Conservation (phyloP, 768 basidiomycete genomes). For the Lentinula raphanica region DNA sequence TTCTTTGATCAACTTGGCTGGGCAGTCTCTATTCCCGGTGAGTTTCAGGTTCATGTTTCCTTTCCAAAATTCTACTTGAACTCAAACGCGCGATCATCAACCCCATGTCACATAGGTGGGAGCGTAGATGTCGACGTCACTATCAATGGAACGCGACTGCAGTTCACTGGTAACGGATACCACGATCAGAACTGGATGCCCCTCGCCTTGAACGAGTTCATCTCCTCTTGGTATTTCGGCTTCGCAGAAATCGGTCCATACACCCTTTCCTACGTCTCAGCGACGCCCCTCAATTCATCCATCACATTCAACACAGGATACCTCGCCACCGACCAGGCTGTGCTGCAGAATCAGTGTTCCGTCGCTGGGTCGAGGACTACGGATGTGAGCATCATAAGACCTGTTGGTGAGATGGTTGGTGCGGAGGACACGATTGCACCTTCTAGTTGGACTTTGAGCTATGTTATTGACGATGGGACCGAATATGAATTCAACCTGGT, state of each 20-base stretch:
- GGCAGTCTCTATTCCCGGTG: conserved; percentile 17
- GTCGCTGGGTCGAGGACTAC: conserved; percentile 12
- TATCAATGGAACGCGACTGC: conserved; percentile 14
- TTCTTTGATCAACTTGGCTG: conserved; percentile 19
- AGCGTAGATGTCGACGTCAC: conserved; percentile 12
- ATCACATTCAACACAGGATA: conserved; percentile 17
- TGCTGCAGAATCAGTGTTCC: conserved; percentile 21
- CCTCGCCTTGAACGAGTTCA: conserved; percentile 14
- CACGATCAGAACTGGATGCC: conserved; percentile 20
- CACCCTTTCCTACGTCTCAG: conserved; percentile 16
- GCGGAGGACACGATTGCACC: conserved; percentile 15
- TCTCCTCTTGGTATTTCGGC: conserved; percentile 18
- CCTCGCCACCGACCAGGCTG: conserved; percentile 15
- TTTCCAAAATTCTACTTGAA: neutral
- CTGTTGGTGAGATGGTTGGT: conserved; percentile 12
- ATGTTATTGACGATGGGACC: conserved; percentile 16
- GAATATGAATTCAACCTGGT: conserved; percentile 16
- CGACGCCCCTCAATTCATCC: conserved; percentile 10
- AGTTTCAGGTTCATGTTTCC: neutral
- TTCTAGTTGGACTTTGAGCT: conserved; percentile 15
- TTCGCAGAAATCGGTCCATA: conserved; percentile 17
- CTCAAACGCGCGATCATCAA: neutral
- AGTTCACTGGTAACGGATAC: conserved; percentile 18
- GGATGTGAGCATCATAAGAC: conserved; percentile 14
- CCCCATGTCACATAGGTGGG: conserved; percentile 14